Evolutionary conservation across 1,139 yeast genomes (phyloP).

Genomic region (Kluyveromyces marxianus): DNA sequence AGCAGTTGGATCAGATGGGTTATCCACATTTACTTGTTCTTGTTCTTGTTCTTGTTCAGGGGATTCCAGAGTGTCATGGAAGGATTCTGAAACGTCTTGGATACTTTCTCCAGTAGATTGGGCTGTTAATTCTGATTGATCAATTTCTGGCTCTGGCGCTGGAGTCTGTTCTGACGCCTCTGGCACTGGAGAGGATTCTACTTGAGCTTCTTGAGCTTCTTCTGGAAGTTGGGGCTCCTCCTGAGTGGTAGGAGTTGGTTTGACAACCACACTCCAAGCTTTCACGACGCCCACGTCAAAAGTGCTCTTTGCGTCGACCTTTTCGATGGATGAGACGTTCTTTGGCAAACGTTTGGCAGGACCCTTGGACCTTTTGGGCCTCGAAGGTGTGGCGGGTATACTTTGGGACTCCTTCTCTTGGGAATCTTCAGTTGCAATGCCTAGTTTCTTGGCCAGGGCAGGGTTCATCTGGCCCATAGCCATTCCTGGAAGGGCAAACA

Average conservation of each 20-base stretch:
- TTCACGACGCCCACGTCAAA: constrained; percentile 19
- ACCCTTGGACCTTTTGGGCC: constrained; percentile 57
- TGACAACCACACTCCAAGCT: constrained; percentile 18
- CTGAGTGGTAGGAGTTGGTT: background rate
- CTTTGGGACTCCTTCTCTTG: too few species aligned
- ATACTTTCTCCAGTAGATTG: background rate
- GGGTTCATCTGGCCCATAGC: constrained; percentile 23
- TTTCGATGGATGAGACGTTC: constrained; percentile 41
- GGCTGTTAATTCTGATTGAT: background rate
- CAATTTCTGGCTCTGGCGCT: background rate
- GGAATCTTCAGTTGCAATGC: too few species aligned
- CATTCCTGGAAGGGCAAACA: constrained; percentile 66
- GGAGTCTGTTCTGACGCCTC: background rate
- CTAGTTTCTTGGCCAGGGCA: constrained; percentile 16
- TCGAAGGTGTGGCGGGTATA: constrained; percentile 11
- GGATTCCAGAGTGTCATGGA: background rate
- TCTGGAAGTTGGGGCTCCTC: background rate
- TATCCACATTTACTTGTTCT: background rate
- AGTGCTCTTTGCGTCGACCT: constrained; percentile 36
- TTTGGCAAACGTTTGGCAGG: constrained; percentile 73
- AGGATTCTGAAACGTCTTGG: background rate
- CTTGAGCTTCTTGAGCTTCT: background rate
- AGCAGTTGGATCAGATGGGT: background rate
- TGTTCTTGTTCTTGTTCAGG: background rate
- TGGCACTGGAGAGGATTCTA: background rate